Evolutionary conservation across 1,284 basidiomycete species (phyloP).

Genomic region (Leccinum huronense): DNA sequence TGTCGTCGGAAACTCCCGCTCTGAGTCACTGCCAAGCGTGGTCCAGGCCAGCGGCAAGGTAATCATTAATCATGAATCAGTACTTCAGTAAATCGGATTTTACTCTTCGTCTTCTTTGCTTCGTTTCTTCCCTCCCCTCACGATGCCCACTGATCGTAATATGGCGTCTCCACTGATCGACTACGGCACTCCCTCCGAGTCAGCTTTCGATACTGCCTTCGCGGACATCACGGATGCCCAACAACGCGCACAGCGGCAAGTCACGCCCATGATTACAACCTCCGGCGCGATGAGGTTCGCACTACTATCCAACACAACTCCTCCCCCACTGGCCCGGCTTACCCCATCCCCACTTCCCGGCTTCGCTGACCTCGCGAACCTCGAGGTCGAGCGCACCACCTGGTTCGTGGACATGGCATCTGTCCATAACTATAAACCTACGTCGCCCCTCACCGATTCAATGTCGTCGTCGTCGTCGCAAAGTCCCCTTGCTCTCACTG

Average conservation of each 20-base stretch:
- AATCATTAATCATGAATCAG: too few relatives aligned
- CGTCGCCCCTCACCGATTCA: too few relatives aligned
- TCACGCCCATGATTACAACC: not conserved
- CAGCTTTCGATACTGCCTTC: not conserved
- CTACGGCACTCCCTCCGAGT: not conserved
- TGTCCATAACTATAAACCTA: too few relatives aligned
- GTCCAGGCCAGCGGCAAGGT: too few relatives aligned
- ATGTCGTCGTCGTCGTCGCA: too few relatives aligned
- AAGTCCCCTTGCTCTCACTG: too few relatives aligned
- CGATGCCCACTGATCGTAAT: not conserved
- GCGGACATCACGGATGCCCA: not conserved
- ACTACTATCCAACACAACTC: not conserved
- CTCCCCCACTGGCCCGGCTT: not conserved
- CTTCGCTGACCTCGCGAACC: not conserved
- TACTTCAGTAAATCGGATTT: too few relatives aligned
- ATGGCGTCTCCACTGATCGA: not conserved
- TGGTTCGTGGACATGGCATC: not conserved
- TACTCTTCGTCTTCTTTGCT: not conserved
- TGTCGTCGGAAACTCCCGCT: slow-evolving; percentile 18
- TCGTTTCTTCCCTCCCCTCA: not conserved
- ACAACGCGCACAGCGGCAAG: not conserved
- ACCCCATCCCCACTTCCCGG: not conserved
- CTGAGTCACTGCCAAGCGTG: too few relatives aligned
- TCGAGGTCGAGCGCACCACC: not conserved
- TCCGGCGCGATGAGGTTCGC: not conserved